phyloP scores from a whole-genome alignment of 2,329 filamentous ascomycete species.

The Hypoxylon sp. region DNA sequence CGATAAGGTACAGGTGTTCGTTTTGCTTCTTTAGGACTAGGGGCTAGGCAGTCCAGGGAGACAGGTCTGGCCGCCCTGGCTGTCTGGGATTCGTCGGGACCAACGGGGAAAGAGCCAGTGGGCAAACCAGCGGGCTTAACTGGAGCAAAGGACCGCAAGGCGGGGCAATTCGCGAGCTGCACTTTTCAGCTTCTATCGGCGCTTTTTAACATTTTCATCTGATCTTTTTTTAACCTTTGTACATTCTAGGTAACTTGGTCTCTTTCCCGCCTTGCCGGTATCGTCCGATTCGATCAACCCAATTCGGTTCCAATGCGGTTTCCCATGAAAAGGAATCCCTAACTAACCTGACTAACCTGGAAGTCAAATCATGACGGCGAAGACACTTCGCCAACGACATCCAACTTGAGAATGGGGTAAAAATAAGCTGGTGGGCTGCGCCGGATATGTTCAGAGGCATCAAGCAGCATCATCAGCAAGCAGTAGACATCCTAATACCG shows the following conservation, averaged over 20 bases:
- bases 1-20: conserved; percentile 38
- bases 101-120: conserved; percentile 12
- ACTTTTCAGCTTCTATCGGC: conserved; percentile 43
- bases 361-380: conserved; percentile 43
- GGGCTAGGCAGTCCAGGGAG: conserved; percentile 23
- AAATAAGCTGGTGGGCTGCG: conserved; percentile 49
- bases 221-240: conserved; percentile 32
- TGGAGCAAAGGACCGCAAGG: conserved; percentile 22
- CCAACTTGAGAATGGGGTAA: conserved; percentile 51
- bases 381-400: conserved; percentile 40
- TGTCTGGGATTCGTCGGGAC: conserved; percentile 12
- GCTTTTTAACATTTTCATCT: conserved; percentile 38
- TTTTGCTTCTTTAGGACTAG: conserved; percentile 39
- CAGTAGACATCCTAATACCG: conserved; percentile 28
- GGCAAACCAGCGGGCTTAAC: not conserved
- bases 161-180: conserved; percentile 41
- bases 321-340: conserved; percentile 17
- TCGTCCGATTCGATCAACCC: conserved; percentile 42
- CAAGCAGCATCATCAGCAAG: conserved; percentile 45
- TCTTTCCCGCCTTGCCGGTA: conserved; percentile 38
- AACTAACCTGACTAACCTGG: conserved; percentile 19
- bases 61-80: conserved; percentile 37
- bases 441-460: conserved; percentile 49
- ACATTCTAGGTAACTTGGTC: conserved; percentile 38
- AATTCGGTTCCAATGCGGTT: conserved; percentile 21